These are phyloP conservation scores for Kondoa subrosea DNA, from an alignment of 768 basidiomycete species.

Conservation along the genomic window DNA sequence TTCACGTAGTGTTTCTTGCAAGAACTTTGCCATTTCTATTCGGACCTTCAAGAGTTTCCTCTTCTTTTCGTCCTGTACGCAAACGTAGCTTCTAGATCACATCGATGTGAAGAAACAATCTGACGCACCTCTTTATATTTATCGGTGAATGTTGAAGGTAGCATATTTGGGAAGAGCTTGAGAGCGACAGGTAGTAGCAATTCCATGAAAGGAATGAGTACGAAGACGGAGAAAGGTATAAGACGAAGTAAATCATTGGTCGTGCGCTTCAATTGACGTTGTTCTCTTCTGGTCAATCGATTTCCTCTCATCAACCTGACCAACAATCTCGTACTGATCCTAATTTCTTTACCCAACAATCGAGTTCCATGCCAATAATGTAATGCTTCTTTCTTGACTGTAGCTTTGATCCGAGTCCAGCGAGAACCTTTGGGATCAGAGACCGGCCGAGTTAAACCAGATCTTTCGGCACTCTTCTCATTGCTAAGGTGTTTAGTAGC, in stretches of 20 bases:
- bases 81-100: not conserved
- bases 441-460: not conserved
- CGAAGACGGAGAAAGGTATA: slow-evolving; percentile 84
- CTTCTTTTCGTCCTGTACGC: slow-evolving; percentile 78
- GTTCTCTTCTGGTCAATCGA: slow-evolving; percentile 74
- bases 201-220: slow-evolving; percentile 98
- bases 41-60: slow-evolving; percentile 85
- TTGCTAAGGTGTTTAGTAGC: not conserved
- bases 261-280: slow-evolving; percentile 76
- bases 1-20: slow-evolving; percentile 91
- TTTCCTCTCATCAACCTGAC: slow-evolving; percentile 87
- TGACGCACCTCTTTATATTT: slow-evolving; percentile 69
- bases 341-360: slow-evolving; percentile 80
- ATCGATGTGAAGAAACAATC: not conserved
- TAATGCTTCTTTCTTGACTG: slow-evolving; percentile 81
- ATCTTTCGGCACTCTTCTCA: not conserved
- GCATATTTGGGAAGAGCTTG: slow-evolving; percentile 95
- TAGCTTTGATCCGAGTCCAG: slow-evolving; percentile 57
- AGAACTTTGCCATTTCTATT: slow-evolving; percentile 97
- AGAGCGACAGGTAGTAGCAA: slow-evolving; percentile 84
- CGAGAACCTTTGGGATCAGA: not conserved
- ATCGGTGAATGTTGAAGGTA: slow-evolving; percentile 95
- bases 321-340: slow-evolving; percentile 69
- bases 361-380: slow-evolving; percentile 98
- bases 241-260: slow-evolving; percentile 83